Evolutionary conservation across 352 stramenopile genomes (phyloP).

Genomic region (Globisporangium alternatum): DNA sequence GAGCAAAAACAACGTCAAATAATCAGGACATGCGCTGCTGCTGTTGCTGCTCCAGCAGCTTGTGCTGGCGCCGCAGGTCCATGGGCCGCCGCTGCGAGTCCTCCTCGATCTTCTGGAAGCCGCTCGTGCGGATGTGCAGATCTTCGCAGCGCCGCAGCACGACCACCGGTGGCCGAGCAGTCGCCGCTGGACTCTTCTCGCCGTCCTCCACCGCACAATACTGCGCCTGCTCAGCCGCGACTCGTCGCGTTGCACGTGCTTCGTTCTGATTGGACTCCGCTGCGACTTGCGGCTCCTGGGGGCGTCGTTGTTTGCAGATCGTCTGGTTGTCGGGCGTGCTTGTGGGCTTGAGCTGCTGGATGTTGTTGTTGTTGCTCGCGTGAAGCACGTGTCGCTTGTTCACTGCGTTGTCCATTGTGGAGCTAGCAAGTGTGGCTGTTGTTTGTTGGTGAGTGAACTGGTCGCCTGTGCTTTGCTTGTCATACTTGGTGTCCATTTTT

Average conservation of each 20-base stretch:
- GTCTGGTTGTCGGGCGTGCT: neutral
- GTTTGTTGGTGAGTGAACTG: neutral
- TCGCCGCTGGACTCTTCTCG: neutral
- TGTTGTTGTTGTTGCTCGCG: slow-evolving; percentile 11
- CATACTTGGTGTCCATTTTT: slow-evolving; percentile 8
- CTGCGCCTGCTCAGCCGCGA: neutral
- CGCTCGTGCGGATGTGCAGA: slow-evolving; percentile 59
- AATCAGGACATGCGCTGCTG: neutral
- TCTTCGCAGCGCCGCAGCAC: slow-evolving; percentile 71
- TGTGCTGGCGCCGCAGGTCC: slow-evolving; percentile 28
- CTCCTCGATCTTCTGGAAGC: slow-evolving; percentile 83
- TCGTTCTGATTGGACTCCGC: slow-evolving; percentile 6
- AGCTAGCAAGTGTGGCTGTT: neutral
- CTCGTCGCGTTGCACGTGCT: neutral
- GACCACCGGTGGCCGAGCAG: slow-evolving; percentile 14
- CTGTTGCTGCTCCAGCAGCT: slow-evolving; percentile 12
- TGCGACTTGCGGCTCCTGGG: slow-evolving; percentile 1
- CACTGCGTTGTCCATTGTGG: neutral
- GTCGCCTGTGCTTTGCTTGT: neutral
- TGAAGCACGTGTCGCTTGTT: neutral
- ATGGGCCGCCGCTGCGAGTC: slow-evolving; percentile 31
- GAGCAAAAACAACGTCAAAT: too few relatives aligned
- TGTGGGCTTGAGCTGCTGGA: neutral
- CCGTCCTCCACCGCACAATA: neutral
- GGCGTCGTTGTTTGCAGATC: neutral